Evolutionary conservation across 192 early-diverging fungal genomes (phyloP), one percentile per base, ranked within the genome.

Genomic region (Coemansia sp.): DNA sequence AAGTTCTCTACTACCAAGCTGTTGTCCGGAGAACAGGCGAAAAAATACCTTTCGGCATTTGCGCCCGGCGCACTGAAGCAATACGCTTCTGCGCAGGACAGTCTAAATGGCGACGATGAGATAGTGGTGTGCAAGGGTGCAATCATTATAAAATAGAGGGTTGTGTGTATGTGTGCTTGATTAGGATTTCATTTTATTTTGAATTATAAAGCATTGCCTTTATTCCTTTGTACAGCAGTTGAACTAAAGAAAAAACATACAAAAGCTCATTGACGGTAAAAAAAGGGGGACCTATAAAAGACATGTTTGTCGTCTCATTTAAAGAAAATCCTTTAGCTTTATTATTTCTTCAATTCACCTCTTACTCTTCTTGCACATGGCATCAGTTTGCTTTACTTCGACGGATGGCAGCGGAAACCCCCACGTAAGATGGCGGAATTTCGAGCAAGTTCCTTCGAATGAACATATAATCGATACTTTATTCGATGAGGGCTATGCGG

Each of bases 101-200:
- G n/a, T n/a, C n/a, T 16, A 16, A 18, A 42, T 42, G 39, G 32
- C 2, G 23, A 32, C 20, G 23, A 18, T 8, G 22, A 51, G 24
- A 48, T 49, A 25, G 62, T 70, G 11, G 68, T 70, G 1, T 70
- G 68, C 27, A 10, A 64, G 42, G 68, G 68, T 27, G 68, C 24
- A 25, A 18, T 54, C 6, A 53, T 48, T 10, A 19, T 62, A 20
- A 16, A 14, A 10, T 46, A 61, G 49, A 16, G 0, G n/a, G n/a
- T n/a, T n/a, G n/a, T n/a, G n/a, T n/a, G n/a, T n/a, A n/a, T n/a
- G n/a, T n/a, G n/a, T n/a, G n/a, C n/a, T n/a, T n/a, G n/a, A n/a
- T n/a, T n/a, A n/a, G n/a, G n/a, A n/a, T n/a, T n/a, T n/a, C n/a
- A n/a, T n/a, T n/a, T n/a, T n/a, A n/a, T n/a, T n/a, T n/a, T n/a